phyloP scores from a whole-genome alignment of 305 asterid genomes.

The Rubia balearica region DNA sequence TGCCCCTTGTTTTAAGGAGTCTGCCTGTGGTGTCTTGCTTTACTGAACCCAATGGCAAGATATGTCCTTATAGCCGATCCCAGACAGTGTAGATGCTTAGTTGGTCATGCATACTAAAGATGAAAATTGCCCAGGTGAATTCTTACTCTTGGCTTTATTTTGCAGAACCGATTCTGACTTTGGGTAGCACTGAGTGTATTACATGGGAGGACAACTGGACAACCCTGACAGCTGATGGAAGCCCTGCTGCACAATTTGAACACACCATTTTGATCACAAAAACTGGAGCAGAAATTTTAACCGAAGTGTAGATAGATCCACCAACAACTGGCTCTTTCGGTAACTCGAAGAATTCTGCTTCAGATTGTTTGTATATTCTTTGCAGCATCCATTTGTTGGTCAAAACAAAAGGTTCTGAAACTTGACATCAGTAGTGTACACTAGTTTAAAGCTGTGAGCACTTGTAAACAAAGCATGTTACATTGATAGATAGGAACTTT shows the following conservation, averaged over 20 bases:
- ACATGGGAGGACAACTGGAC: constrained; percentile 99
- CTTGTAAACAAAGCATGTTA: background rate
- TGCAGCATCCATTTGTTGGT: constrained; percentile 6
- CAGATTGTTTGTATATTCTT: background rate
- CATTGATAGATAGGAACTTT: background rate
- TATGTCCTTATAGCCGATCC: no score
- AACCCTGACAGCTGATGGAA: constrained; percentile 87
- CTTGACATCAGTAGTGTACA: background rate
- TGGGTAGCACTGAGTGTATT: constrained; percentile 77
- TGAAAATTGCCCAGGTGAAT: background rate
- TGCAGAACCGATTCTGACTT: constrained; percentile 91
- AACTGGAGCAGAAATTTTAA: constrained; percentile 86
- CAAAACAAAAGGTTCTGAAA: background rate
- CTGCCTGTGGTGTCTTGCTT: no score
- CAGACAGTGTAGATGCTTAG: no score
- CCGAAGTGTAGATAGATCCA: constrained; percentile 22
- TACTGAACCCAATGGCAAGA: no score
- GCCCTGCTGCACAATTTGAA: constrained; percentile 96
- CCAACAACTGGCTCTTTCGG: background rate
- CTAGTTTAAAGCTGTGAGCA: background rate
- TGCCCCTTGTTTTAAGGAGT: no score
- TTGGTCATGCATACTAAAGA: no score
- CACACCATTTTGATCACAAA: constrained; percentile 88
- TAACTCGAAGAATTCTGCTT: constrained; percentile 2
- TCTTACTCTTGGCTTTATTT: constrained; percentile 7